Base-by-base conservation (phyloP, 257 asterid species). In the Mentha longifolia region DNA sequence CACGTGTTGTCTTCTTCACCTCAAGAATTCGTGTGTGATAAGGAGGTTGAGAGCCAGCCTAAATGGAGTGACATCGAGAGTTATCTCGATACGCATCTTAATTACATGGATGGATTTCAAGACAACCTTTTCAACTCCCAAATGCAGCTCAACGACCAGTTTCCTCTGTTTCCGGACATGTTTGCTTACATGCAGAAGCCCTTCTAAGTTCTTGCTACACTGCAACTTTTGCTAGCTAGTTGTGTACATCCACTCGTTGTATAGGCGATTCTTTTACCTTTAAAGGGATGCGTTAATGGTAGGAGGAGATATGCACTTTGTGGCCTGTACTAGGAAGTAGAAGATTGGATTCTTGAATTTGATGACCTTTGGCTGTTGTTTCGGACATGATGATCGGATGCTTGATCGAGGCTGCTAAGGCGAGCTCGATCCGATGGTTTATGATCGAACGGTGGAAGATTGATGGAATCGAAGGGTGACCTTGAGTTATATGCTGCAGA, bases 41-140 rank as follows among this genome's bases (percentile, higher is more conserved):
- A 76, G 78, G 94, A 88, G 83, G 90, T 84, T 2, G 89, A 88
- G 59, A 88, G 95, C 17, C 86, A 77, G 17, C 77, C 92, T 28
- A 86, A 84, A 42, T 78, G 85, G 89, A 68, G 42, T 3, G 88
- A 83, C 16, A 22, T 83, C 2, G 83, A 84, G 0, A 71, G 39
- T 5, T 65, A 41, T 59, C 75, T 87, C 6, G 91, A 88, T 81
- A 84, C 67, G 60, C 86, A 82, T 77, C 64, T 82, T 2, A 82
- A 63, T 59, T 80, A 74, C 78, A 22, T 76, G 78, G 89, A 88
- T 60, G 82, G 77, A 31, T 83, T 86, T 65, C 89, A 78, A 67
- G 88, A 81, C 17, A 83, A 84, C 72, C 80, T 82, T 15, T 92
- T 86, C 28, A 67, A 72, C 50, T 50, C 88, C 14, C 89, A 84